A percentile compares a stretch with the other conserved stretches of the same genome.
Evolutionary conservation across 2,329 filamentous ascomycete species (phyloP).

Genomic region (Fusarium sp.): DNA sequence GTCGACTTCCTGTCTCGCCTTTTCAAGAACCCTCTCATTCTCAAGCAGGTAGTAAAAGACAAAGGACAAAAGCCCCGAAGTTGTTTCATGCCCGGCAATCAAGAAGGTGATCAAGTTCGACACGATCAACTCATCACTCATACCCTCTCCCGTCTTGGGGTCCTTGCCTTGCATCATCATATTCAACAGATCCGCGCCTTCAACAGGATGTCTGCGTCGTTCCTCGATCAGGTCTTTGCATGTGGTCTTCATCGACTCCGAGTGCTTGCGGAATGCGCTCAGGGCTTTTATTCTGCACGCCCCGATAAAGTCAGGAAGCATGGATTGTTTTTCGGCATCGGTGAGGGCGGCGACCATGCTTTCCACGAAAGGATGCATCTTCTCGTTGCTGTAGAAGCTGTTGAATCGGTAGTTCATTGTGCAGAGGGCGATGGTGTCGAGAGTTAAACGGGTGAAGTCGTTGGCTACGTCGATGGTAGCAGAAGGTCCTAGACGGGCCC

Average conservation of each 20-base stretch:
- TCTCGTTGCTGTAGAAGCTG: constrained; percentile 12
- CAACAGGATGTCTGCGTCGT: not conserved
- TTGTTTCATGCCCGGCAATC: constrained; percentile 1
- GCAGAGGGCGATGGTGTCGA: constrained; percentile 19
- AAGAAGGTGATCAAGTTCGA: constrained; percentile 16
- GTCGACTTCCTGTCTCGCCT: not conserved
- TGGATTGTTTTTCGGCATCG: not conserved
- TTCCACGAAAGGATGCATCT: constrained; percentile 2
- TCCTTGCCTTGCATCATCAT: constrained; percentile 4
- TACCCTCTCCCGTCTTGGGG: not conserved
- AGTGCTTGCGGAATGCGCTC: not conserved
- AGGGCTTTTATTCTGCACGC: not conserved
- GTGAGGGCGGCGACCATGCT: constrained; percentile 10
- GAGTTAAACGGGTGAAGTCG: constrained; percentile 1
- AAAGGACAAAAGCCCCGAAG: not conserved
- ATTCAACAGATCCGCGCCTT: not conserved
- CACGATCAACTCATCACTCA: constrained; percentile 1
- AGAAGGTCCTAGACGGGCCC: not conserved
- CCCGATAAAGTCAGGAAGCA: constrained; percentile 1
- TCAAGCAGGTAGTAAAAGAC: constrained; percentile 9
- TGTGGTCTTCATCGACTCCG: too few species aligned
- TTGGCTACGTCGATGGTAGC: not conserved
- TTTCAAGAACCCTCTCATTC: not conserved
- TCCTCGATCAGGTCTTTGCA: not conserved
- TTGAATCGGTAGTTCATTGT: constrained; percentile 23